phyloP scores from a whole-genome alignment of 768 basidiomycete species.

The Calvatia gigantea region DNA sequence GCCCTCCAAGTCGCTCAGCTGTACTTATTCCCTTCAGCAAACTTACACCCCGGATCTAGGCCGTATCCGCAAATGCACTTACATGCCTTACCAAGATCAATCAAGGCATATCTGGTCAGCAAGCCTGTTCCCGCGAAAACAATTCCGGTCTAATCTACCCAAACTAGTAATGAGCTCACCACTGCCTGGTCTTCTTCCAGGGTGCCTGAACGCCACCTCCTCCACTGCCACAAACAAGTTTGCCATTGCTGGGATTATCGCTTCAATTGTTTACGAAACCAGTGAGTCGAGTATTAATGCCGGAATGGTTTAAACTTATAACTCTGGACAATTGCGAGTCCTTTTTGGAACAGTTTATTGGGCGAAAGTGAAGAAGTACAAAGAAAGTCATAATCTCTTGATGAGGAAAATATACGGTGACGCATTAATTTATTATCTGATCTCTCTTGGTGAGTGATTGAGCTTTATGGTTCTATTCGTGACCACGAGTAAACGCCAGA shows the following conservation, averaged over 20 bases:
- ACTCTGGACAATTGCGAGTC: not conserved
- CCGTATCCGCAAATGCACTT: not conserved
- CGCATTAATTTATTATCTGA: not conserved
- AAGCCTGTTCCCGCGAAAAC: not conserved
- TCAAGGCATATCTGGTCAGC: not conserved
- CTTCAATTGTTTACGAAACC: not conserved
- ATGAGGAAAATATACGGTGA: constrained; percentile 2
- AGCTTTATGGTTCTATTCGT: too few relatives aligned
- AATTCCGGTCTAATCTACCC: not conserved
- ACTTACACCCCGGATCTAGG: not conserved
- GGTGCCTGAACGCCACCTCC: not conserved
- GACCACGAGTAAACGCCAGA: not conserved
- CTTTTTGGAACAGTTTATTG: not conserved
- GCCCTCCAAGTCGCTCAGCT: too few relatives aligned
- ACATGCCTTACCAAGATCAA: not conserved
- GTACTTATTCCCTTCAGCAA: not conserved
- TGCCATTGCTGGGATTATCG: not conserved
- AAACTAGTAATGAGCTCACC: not conserved
- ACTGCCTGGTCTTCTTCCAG: not conserved
- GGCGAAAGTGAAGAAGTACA: not conserved
- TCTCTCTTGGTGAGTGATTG: not conserved
- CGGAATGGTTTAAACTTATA: not conserved
- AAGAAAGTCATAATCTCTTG: not conserved
- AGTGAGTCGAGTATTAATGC: not conserved
- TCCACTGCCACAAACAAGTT: not conserved